A percentile compares a stretch with the other conserved stretches of the same genome.
phyloP scores from a whole-genome alignment of 257 asterid species.

The Penstemon eatonii region DNA sequence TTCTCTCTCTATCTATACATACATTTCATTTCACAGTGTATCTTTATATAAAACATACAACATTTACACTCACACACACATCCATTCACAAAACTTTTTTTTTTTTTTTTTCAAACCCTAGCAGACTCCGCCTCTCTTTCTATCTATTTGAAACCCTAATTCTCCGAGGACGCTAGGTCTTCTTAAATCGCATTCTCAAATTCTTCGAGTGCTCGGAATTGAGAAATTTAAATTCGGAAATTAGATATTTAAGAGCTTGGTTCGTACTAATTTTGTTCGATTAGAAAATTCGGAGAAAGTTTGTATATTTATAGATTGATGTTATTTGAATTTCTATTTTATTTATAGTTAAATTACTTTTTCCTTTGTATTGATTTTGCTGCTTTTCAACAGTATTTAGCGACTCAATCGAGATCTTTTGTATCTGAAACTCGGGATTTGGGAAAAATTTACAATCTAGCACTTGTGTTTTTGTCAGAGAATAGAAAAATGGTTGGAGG shows the following conservation, averaged over 20 bases:
- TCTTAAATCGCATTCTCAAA: slow-evolving; percentile 12
- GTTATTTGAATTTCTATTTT: slow-evolving; percentile 15
- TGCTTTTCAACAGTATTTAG: background rate
- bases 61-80: background rate
- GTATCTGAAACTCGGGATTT: slow-evolving; percentile 3
- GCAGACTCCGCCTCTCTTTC: slow-evolving; percentile 22
- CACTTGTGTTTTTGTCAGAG: background rate
- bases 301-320: background rate
- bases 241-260: background rate
- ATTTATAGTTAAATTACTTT: slow-evolving; percentile 2
- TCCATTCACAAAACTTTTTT: background rate
- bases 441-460: slow-evolving; percentile 1
- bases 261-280: slow-evolving; percentile 1
- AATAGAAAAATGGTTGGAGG: slow-evolving; percentile 63
- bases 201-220: slow-evolving; percentile 18
- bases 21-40: background rate
- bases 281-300: background rate
- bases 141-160: slow-evolving; percentile 31
- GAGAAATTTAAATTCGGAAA: background rate
- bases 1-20: slow-evolving; percentile 1
- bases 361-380: background rate
- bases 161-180: slow-evolving; percentile 5
- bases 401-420: background rate
- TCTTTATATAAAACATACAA: slow-evolving; percentile 18
- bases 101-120: slow-evolving; percentile 23